Conservation (phyloP, 176 grass and related monocot species). For the Avena insularis region DNA sequence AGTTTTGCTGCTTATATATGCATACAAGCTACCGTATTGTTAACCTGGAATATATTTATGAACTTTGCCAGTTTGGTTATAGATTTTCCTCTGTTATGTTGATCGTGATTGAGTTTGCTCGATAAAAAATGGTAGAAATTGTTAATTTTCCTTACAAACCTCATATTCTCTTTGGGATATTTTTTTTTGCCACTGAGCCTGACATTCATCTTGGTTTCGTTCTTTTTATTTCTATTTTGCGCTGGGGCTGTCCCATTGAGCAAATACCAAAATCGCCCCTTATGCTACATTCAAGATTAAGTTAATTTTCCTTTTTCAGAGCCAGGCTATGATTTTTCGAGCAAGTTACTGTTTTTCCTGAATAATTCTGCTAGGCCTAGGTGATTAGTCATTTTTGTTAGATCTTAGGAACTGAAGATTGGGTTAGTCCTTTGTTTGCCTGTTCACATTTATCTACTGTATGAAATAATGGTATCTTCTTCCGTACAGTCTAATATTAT, state of each 20-base stretch:
- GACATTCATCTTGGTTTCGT: too few relatives aligned
- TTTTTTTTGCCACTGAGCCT: too few relatives aligned
- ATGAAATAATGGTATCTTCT: not conserved
- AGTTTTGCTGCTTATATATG: not conserved
- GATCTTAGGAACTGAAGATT: constrained; percentile 10
- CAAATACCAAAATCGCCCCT: not conserved
- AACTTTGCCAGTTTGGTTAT: not conserved
- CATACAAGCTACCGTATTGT: not conserved
- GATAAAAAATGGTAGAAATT: not conserved
- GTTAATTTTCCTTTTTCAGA: constrained; percentile 3
- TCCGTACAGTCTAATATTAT: not conserved
- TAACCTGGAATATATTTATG: not conserved
- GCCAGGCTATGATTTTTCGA: not conserved
- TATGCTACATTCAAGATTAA: not conserved
- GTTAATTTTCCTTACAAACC: not conserved
- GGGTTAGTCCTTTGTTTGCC: constrained; percentile 2
- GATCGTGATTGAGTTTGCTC: constrained; percentile 16
- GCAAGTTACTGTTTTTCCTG: not conserved
- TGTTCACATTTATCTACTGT: constrained; percentile 1
- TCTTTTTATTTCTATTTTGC: not conserved
- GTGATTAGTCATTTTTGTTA: constrained; percentile 15
- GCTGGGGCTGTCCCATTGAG: not conserved
- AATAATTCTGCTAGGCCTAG: not conserved
- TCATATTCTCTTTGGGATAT: too few relatives aligned
- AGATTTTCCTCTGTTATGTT: not conserved